These are phyloP conservation scores for Camellia japonica DNA, from an alignment of 148 eudicot species.

Conservation along the genomic window DNA sequence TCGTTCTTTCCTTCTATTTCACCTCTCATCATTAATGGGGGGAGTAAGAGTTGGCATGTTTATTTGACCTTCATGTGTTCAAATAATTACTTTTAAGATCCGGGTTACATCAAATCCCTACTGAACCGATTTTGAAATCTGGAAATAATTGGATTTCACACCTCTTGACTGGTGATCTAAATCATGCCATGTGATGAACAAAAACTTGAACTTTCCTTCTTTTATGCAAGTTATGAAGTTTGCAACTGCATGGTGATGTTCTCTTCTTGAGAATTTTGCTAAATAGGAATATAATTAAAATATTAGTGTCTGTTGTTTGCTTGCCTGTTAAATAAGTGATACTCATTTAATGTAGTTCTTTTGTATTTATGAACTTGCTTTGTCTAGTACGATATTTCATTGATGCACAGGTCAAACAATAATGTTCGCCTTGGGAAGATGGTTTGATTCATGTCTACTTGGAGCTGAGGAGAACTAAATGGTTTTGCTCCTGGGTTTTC, in stretches of 20 bases:
- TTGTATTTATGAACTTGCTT: background rate
- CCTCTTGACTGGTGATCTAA: background rate
- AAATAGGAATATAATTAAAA: background rate
- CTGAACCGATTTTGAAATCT: background rate
- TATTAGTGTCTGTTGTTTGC: background rate
- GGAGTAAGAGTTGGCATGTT: background rate
- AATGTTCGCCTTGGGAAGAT: background rate
- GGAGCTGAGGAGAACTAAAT: background rate
- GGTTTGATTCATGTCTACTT: background rate
- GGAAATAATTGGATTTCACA: conserved; percentile 2
- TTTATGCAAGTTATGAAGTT: background rate
- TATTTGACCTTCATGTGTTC: background rate
- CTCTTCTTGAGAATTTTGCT: background rate
- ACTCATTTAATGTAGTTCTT: background rate
- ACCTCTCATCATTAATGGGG: background rate
- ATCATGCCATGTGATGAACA: background rate
- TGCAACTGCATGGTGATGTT: background rate
- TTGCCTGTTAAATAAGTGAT: background rate
- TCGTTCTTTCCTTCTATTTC: too few relatives aligned
- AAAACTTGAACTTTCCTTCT: background rate
- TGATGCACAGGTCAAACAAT: background rate
- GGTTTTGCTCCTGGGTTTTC: background rate
- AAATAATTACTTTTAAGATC: background rate
- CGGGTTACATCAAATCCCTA: background rate
- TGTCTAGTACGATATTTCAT: too few relatives aligned